These are phyloP conservation scores for Coffea canephora DNA, from an alignment of 257 asterid genomes.

Conservation along the genomic window DNA sequence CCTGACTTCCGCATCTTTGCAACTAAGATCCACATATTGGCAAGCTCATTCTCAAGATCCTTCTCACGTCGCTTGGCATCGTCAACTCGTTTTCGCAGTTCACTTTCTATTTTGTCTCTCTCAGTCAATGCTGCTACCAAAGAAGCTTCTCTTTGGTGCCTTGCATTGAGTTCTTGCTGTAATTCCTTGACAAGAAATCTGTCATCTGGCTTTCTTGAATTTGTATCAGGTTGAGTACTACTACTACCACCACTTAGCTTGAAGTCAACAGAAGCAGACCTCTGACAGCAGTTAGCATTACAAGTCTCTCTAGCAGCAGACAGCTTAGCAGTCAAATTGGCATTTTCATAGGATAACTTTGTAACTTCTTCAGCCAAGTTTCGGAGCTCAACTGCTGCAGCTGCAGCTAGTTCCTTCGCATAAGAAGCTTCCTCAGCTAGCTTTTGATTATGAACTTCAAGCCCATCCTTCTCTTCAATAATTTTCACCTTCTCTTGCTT, in stretches of 20 bases:
- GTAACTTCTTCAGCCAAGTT: conserved; percentile 81
- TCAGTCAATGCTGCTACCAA: conserved; percentile 76
- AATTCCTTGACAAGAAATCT: conserved; percentile 56
- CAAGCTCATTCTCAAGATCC: conserved; percentile 61
- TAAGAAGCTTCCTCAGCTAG: conserved; percentile 69
- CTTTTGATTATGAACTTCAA: conserved; percentile 55
- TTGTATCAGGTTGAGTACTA: conserved; percentile 32
- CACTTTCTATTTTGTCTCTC: conserved; percentile 72
- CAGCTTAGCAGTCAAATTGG: conserved; percentile 56
- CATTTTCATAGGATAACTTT: conserved; percentile 72
- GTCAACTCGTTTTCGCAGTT: conserved; percentile 62
- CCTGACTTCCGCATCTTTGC: conserved; percentile 46
- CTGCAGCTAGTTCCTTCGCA: conserved; percentile 80
- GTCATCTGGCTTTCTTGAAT: conserved; percentile 38
- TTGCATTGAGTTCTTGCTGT: conserved; percentile 54
- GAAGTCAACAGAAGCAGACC: conserved; percentile 29
- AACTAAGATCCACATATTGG: conserved; percentile 60
- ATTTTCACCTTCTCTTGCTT: conserved; percentile 63
- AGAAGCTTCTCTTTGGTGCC: conserved; percentile 77
- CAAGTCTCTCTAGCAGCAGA: conserved; percentile 40
- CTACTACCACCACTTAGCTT: conserved; percentile 36
- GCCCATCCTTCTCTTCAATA: conserved; percentile 55
- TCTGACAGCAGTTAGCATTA: conserved; percentile 48
- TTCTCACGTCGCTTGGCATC: conserved; percentile 64
- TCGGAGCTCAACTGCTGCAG: conserved; percentile 84